phyloP scores from a whole-genome alignment of 441 rosid species.

The Brassica balearica region DNA sequence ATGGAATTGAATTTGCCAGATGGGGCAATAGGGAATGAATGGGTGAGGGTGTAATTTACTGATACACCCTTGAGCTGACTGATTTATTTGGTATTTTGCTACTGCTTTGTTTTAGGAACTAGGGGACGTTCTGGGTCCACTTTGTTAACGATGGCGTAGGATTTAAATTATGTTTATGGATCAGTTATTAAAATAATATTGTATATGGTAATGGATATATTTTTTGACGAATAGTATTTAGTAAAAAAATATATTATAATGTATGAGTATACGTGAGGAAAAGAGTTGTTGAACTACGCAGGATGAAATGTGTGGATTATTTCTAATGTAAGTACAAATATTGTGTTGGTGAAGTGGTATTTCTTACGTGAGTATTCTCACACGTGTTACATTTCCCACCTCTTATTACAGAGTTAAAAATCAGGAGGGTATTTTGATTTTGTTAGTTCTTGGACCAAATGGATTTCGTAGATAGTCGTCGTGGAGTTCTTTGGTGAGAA shows the following conservation, averaged over 20 bases:
- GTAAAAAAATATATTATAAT: neutral
- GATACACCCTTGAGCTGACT: slow-evolving; percentile 7
- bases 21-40: neutral
- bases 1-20: slow-evolving; percentile 10
- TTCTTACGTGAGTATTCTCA: neutral
- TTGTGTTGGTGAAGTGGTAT: neutral
- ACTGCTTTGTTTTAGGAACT: neutral
- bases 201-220: neutral
- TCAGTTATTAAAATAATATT: neutral
- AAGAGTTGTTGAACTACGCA: neutral
- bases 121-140: neutral
- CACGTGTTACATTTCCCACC: neutral
- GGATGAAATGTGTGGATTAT: neutral
- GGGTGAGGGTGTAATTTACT: neutral
- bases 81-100: neutral
- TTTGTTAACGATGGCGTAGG: neutral
- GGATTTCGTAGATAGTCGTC: neutral
- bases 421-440: neutral
- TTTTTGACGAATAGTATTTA: neutral
- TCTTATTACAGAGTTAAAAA: neutral
- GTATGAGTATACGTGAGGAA: neutral
- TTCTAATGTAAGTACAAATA: neutral
- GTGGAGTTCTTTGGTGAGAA: neutral
- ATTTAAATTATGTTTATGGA: neutral
- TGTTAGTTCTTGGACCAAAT: neutral